A percentile compares a stretch with the other conserved stretches of the same genome.
Evolutionary conservation across 2,329 filamentous ascomycete species (phyloP).

Genomic region (Claviceps spartinae): DNA sequence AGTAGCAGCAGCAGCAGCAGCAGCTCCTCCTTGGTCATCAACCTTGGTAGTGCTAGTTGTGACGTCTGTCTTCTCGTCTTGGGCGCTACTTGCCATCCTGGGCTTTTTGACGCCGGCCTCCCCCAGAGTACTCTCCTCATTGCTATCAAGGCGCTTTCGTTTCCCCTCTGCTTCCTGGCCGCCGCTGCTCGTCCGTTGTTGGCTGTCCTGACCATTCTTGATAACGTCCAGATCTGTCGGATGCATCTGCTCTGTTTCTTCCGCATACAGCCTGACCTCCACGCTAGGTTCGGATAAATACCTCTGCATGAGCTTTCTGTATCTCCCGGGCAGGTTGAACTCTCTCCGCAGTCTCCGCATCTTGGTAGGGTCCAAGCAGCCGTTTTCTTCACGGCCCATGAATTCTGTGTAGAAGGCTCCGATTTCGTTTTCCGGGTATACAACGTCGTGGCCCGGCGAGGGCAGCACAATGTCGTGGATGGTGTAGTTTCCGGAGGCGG

Average conservation of each 20-base stretch:
- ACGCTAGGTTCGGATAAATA: conserved; percentile 53
- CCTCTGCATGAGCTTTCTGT: conserved; percentile 68
- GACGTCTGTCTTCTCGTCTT: neutral
- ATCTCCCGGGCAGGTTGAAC: conserved; percentile 76
- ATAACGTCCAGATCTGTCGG: conserved; percentile 72
- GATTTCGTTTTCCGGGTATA: conserved; percentile 74
- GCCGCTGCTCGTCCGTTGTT: neutral
- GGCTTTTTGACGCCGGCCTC: conserved; percentile 4
- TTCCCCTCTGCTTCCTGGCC: conserved; percentile 7
- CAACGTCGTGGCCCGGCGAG: conserved; percentile 78
- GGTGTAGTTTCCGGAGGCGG: conserved; percentile 57
- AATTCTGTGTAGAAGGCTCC: conserved; percentile 75
- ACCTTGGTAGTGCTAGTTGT: neutral
- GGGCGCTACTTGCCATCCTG: conserved; percentile 3
- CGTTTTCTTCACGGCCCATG: conserved; percentile 70
- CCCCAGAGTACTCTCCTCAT: conserved; percentile 3
- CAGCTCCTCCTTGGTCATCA: conserved; percentile 1
- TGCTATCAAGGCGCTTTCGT: conserved; percentile 7
- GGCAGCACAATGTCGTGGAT: conserved; percentile 87
- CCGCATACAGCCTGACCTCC: conserved; percentile 55
- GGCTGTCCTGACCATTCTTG: conserved; percentile 18
- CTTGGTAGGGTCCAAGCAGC: conserved; percentile 63
- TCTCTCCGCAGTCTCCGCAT: conserved; percentile 84
- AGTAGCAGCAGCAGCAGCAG: neutral
- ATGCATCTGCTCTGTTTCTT: conserved; percentile 71